Evolutionary conservation across 352 stramenopile genomes (phyloP).

Genomic region (Phytophthora fragariaefolia): DNA sequence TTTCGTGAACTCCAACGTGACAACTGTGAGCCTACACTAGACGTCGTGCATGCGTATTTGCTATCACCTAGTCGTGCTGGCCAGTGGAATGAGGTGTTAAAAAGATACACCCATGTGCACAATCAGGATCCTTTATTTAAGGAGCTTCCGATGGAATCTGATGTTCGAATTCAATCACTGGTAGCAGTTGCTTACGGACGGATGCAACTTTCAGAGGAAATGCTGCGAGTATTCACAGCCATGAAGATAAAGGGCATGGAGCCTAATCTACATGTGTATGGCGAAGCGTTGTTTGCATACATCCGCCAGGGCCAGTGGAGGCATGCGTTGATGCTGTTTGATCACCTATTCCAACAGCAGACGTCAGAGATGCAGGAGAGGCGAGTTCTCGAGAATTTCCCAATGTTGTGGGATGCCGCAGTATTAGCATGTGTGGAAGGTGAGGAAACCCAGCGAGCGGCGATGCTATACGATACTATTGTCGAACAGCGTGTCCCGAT

Average conservation of each 20-base stretch:
- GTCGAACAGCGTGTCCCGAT: conserved; percentile 44
- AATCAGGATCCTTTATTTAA: conserved; percentile 18
- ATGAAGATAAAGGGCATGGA: conserved; percentile 79
- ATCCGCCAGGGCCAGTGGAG: conserved; percentile 68
- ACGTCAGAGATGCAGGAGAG: conserved; percentile 44
- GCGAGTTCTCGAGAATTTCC: conserved; percentile 51
- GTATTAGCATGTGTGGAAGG: conserved; percentile 57
- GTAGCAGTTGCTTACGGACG: conserved; percentile 67
- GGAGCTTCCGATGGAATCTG: conserved; percentile 43
- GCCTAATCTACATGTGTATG: conserved; percentile 76
- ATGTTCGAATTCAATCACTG: conserved; percentile 66
- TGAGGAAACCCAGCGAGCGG: conserved; percentile 52
- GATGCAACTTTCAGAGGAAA: conserved; percentile 46
- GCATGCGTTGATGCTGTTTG: conserved; percentile 76
- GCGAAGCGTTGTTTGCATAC: conserved; percentile 74
- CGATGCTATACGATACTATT: conserved; percentile 57
- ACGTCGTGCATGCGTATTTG: conserved; percentile 49
- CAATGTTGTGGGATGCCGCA: conserved; percentile 73
- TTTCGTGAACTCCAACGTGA: conserved; percentile 50
- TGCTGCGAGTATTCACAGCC: conserved; percentile 69
- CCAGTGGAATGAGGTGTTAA: conserved; percentile 49
- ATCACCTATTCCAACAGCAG: conserved; percentile 65
- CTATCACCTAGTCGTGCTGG: conserved; percentile 47
- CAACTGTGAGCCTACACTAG: conserved; percentile 28
- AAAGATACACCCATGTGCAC: conserved; percentile 37